A percentile compares a stretch with the other conserved stretches of the same genome.
phyloP scores from a whole-genome alignment of 164 flowering plant genomes.

The Tetracentron sinense region DNA sequence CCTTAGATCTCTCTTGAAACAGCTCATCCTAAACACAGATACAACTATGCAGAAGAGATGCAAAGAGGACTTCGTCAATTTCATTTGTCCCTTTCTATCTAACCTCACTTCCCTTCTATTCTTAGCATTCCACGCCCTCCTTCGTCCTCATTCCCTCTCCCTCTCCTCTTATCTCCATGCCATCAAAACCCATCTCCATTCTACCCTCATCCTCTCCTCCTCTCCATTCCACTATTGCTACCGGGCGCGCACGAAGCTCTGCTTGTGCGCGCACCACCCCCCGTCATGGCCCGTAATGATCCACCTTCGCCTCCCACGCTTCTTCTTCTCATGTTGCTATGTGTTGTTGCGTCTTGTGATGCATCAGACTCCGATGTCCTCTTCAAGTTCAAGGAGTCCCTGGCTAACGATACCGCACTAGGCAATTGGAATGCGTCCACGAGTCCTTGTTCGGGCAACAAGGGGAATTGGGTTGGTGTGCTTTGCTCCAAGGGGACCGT shows the following conservation, averaged over 20 bases:
- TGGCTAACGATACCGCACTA: constrained; percentile 18
- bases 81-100: not conserved
- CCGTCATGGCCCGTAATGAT: constrained; percentile 8
- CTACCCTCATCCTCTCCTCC: not conserved
- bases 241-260: constrained; percentile 6
- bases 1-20: constrained; percentile 17
- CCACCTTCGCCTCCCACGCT: not conserved
- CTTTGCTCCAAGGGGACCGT: constrained; percentile 37
- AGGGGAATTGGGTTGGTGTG: constrained; percentile 57
- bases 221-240: not conserved
- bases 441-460: constrained; percentile 33
- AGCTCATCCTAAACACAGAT: constrained; percentile 1
- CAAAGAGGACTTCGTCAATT: constrained; percentile 13
- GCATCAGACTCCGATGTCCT: constrained; percentile 40
- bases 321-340: not conserved
- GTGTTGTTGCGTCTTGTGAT: not conserved
- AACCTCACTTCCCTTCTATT: constrained; percentile 3
- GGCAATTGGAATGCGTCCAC: constrained; percentile 31
- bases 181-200: not conserved
- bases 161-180: not conserved
- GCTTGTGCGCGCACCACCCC: constrained; percentile 10
- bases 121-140: constrained; percentile 19
- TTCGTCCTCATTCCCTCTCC: constrained; percentile 1
- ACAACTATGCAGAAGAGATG: not conserved
- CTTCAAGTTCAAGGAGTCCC: constrained; percentile 40